Evolutionary conservation across 2,329 filamentous ascomycete species (phyloP).

Genomic region (Aspergillus neotritici): DNA sequence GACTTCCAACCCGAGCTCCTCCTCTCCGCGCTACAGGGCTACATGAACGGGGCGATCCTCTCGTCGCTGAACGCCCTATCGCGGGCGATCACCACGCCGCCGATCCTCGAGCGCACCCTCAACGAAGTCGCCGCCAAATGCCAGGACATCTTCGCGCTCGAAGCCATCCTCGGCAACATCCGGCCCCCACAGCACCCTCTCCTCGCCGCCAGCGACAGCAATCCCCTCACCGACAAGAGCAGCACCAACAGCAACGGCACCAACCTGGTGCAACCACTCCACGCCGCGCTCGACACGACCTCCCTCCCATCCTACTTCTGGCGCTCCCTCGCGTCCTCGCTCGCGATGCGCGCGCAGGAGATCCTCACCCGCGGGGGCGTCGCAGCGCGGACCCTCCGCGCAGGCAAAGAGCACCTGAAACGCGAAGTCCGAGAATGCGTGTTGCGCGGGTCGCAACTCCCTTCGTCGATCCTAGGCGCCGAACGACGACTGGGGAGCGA

Average conservation of each 20-base stretch:
- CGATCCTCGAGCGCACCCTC: conserved; percentile 74
- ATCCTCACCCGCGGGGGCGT: conserved; percentile 78
- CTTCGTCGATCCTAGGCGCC: conserved; percentile 41
- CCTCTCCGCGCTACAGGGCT: conserved; percentile 70
- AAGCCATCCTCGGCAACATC: conserved; percentile 65
- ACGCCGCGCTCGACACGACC: conserved; percentile 76
- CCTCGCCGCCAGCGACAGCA: conserved; percentile 36
- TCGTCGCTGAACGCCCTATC: conserved; percentile 69
- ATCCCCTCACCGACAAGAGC: conserved; percentile 14
- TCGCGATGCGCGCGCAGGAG: conserved; percentile 74
- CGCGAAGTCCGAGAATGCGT: conserved; percentile 81
- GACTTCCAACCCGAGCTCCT: conserved; percentile 64
- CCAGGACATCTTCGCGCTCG: conserved; percentile 85
- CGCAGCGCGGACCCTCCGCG: conserved; percentile 70
- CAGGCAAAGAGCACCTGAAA: conserved; percentile 67
- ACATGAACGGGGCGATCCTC: conserved; percentile 74
- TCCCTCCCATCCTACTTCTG: conserved; percentile 90
- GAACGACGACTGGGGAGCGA: conserved; percentile 34
- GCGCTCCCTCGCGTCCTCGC: conserved; percentile 74
- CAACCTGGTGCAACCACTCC: conserved; percentile 67
- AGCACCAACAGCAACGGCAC: conserved; percentile 33
- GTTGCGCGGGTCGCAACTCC: conserved; percentile 65
- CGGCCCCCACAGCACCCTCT: conserved; percentile 66
- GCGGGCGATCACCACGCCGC: conserved; percentile 70
- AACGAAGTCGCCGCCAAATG: conserved; percentile 76